phyloP scores from a whole-genome alignment of 2,329 filamentous ascomycete species.

The Beauveria caledonica region DNA sequence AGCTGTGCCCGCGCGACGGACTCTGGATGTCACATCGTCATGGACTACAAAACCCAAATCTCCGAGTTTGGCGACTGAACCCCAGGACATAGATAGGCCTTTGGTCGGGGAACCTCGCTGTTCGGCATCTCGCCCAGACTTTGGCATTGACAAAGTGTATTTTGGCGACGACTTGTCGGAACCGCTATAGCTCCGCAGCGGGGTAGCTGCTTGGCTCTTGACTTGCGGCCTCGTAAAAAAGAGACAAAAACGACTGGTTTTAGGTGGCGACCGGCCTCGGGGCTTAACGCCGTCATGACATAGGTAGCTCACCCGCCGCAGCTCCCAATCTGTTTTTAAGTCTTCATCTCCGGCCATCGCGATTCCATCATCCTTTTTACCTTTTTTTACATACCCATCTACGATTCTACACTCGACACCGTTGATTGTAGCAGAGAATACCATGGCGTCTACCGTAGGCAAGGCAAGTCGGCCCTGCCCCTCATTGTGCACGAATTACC shows the following conservation, averaged over 20 bases:
- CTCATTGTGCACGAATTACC: slow-evolving; percentile 11
- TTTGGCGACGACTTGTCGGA: neutral
- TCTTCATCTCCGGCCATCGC: neutral
- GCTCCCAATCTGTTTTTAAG: neutral
- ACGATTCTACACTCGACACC: neutral
- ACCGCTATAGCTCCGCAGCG: slow-evolving; percentile 7
- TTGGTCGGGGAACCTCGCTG: neutral
- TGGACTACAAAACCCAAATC: neutral
- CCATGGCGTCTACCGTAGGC: slow-evolving; percentile 44
- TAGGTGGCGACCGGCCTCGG: slow-evolving; percentile 4
- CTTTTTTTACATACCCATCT: neutral
- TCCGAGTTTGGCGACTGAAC: neutral
- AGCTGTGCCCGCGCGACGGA: neutral
- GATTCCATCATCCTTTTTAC: neutral
- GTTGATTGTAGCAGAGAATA: slow-evolving; percentile 10
- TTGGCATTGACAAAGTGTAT: neutral
- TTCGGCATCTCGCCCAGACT: slow-evolving; percentile 4
- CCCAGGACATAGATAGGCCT: too few relatives aligned
- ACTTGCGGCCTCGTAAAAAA: neutral
- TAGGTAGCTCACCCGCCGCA: neutral
- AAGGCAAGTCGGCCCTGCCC: slow-evolving; percentile 33
- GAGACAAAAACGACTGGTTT: neutral
- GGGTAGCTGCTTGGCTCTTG: slow-evolving; percentile 2
- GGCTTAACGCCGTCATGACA: slow-evolving; percentile 7
- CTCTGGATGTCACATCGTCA: neutral